Evolutionary conservation across 2,329 filamentous ascomycete species (phyloP).

Genomic region (Pestalotiopsis fici): DNA sequence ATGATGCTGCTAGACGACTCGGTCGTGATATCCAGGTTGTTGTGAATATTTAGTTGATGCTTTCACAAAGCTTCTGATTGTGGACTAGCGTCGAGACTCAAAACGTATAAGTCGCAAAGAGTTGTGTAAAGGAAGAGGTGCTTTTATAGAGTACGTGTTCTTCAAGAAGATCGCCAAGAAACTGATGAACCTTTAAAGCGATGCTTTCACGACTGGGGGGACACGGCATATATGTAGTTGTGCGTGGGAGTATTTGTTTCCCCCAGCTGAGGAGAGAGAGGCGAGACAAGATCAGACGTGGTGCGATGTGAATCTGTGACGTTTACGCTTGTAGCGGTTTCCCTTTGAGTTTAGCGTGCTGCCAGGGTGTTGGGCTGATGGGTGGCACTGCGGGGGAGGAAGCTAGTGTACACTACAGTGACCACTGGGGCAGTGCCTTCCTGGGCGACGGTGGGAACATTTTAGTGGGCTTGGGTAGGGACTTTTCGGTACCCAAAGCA

Average conservation of each 20-base stretch:
- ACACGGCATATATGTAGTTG: constrained; percentile 7
- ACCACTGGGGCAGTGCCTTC: background rate
- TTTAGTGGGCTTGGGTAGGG: background rate
- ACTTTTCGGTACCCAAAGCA: background rate
- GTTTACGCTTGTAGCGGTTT: background rate
- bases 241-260: background rate
- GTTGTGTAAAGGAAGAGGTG: background rate
- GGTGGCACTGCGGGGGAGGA: background rate
- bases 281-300: background rate
- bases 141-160: background rate
- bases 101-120: background rate
- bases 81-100: background rate
- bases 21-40: background rate
- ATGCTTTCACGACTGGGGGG: background rate
- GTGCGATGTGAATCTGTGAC: constrained; percentile 7
- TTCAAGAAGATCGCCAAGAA: background rate
- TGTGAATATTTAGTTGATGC: no score
- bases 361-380: background rate
- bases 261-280: background rate
- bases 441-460: background rate
- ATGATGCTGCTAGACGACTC: background rate
- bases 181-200: background rate
- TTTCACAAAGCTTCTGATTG: no score
- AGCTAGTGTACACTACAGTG: background rate
- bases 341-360: background rate